Conservation (phyloP, 164 flowering plant species). For the Nelumbo lutea region DNA sequence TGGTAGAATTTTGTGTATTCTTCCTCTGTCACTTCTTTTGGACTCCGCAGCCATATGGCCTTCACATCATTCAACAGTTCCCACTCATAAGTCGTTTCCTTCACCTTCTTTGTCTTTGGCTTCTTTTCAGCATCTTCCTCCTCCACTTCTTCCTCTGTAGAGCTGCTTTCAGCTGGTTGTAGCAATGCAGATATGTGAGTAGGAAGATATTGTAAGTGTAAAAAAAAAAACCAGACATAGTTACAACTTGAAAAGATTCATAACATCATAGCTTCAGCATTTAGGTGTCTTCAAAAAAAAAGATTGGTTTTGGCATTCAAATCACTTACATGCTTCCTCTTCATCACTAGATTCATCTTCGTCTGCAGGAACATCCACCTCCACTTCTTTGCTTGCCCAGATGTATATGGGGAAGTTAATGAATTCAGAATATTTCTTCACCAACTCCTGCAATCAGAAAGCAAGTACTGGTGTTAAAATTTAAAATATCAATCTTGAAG, state of each 20-base stretch:
- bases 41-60: constrained; percentile 90
- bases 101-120: constrained; percentile 78
- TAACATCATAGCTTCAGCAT: not conserved
- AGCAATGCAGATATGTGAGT: not conserved
- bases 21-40: constrained; percentile 96
- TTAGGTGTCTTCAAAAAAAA: not conserved
- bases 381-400: constrained; percentile 91
- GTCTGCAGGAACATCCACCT: constrained; percentile 90
- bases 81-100: constrained; percentile 89
- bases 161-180: constrained; percentile 53
- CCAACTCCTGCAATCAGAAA: constrained; percentile 61
- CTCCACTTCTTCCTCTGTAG: constrained; percentile 59
- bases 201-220: constrained; percentile 1
- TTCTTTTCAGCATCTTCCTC: constrained; percentile 83
- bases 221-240: not conserved
- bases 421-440: constrained; percentile 91
- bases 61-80: constrained; percentile 92
- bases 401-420: constrained; percentile 90
- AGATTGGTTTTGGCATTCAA: not conserved
- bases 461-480: not conserved
- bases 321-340: constrained; percentile 55
- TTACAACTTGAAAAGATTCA: not conserved
- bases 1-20: constrained; percentile 90
- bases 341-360: constrained; percentile 86
- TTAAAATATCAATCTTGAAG: not conserved